These are phyloP conservation scores for Paraphaeosphaeria sporulosa DNA, from an alignment of 2,329 filamentous ascomycete species.

Conservation along the genomic window DNA sequence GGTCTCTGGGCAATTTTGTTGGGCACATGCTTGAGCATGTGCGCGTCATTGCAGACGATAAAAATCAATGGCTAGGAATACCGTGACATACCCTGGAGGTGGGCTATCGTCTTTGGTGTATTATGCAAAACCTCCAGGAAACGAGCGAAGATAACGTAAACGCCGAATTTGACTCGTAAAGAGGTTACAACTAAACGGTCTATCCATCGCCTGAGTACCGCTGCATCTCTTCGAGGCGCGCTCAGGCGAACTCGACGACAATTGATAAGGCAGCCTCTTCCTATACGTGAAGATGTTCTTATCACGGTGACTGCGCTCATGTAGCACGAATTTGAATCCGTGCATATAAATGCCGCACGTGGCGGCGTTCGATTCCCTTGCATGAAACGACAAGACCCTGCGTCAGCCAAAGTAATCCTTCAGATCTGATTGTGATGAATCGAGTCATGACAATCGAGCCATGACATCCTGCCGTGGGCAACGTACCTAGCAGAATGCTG, in stretches of 20 bases:
- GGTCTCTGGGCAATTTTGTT: neutral
- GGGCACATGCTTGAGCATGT: neutral
- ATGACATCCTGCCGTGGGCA: slow-evolving; percentile 35
- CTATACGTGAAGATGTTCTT: neutral
- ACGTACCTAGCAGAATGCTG: neutral
- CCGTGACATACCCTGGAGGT: too few species aligned
- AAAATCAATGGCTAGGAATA: too few species aligned
- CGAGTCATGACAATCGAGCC: slow-evolving; percentile 24
- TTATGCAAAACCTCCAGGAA: too few species aligned
- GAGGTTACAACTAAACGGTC: too few species aligned
- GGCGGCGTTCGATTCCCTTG: slow-evolving; percentile 4
- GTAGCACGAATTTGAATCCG: neutral
- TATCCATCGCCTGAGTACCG: too few species aligned
- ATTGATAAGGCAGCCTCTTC: too few species aligned
- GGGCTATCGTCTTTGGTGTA: too few species aligned
- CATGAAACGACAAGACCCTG: neutral
- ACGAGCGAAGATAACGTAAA: too few species aligned
- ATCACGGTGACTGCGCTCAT: neutral
- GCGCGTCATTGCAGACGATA: neutral
- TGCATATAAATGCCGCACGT: neutral
- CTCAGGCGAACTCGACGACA: too few species aligned
- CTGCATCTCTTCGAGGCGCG: too few species aligned
- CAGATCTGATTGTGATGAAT: slow-evolving; percentile 4
- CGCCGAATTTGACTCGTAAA: too few species aligned
- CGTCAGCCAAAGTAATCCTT: neutral